These are phyloP conservation scores for Aspergillus tanneri DNA, from an alignment of 2,329 filamentous ascomycete species.

Conservation along the genomic window DNA sequence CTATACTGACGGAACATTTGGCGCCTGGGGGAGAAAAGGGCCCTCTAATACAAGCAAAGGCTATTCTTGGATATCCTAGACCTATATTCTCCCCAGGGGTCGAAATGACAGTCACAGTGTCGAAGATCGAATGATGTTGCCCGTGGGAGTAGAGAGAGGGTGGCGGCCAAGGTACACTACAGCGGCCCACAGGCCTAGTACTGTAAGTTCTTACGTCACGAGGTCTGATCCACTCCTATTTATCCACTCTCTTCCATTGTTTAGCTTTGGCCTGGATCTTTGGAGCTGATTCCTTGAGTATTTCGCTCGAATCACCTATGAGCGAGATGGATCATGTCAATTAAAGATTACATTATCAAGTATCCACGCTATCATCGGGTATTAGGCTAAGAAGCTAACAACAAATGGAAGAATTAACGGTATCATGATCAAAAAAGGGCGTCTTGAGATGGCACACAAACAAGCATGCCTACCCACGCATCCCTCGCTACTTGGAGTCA, in stretches of 20 bases:
- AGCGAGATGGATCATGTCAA: neutral
- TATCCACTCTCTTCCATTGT: no score
- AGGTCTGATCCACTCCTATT: neutral
- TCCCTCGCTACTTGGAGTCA: no score
- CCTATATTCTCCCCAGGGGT: neutral
- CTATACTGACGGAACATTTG: constrained; percentile 17
- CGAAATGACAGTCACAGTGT: neutral
- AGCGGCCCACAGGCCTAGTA: constrained; percentile 1
- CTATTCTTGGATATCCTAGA: no score
- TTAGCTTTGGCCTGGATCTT: no score
- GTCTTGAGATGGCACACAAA: constrained; percentile 7
- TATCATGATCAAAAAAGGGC: constrained; percentile 20
- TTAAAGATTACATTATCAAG: constrained; percentile 23
- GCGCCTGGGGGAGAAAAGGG: no score
- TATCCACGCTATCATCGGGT: constrained; percentile 22
- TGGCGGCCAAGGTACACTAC: neutral
- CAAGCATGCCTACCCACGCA: constrained; percentile 7
- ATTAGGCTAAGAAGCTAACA: constrained; percentile 16
- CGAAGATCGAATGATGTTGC: neutral
- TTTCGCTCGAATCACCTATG: neutral
- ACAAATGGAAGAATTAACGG: constrained; percentile 12
- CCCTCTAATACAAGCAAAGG: no score
- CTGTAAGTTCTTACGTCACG: constrained; percentile 10
- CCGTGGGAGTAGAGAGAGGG: neutral
- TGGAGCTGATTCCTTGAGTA: no score